Conservation (phyloP, 2,329 filamentous ascomycete genomes). For the Trichoderma breve region DNA sequence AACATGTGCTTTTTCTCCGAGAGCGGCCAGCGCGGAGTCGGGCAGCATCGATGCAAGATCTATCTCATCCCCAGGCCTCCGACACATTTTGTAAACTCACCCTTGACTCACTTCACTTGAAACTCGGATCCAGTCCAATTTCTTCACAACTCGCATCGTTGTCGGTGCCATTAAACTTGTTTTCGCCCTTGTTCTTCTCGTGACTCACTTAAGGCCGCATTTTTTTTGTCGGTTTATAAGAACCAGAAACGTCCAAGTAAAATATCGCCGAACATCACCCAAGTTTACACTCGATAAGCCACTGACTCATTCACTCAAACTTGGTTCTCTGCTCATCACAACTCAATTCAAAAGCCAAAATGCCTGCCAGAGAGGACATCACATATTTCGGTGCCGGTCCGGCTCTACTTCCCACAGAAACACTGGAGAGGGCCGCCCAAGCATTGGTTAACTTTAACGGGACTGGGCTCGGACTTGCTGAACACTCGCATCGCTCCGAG, state of each 20-base stretch:
- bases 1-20: not conserved
- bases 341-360: conserved; percentile 32
- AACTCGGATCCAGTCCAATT: not conserved
- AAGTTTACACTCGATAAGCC: not conserved
- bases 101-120: not conserved
- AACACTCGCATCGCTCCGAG: conserved; percentile 84
- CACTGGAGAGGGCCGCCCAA: conserved; percentile 72
- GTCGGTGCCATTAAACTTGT: not conserved
- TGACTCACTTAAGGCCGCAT: not conserved
- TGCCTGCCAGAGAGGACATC: conserved; percentile 73
- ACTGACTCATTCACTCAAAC: not conserved
- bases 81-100: not conserved
- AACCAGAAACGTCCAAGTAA: not conserved
- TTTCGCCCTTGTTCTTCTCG: not conserved
- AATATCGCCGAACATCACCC: not conserved
- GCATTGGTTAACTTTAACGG: conserved; percentile 79
- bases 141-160: not conserved
- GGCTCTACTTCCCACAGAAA: conserved; percentile 76
- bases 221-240: not conserved
- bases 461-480: conserved; percentile 71
- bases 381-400: conserved; percentile 90
- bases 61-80: not conserved
- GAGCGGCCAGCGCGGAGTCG: conserved; percentile 3
- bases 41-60: not conserved
- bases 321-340: not conserved